Evolutionary conservation across 192 early-diverging fungal genomes (phyloP), one percentile per base, ranked within the genome.

Genomic region (Podila verticillata): DNA sequence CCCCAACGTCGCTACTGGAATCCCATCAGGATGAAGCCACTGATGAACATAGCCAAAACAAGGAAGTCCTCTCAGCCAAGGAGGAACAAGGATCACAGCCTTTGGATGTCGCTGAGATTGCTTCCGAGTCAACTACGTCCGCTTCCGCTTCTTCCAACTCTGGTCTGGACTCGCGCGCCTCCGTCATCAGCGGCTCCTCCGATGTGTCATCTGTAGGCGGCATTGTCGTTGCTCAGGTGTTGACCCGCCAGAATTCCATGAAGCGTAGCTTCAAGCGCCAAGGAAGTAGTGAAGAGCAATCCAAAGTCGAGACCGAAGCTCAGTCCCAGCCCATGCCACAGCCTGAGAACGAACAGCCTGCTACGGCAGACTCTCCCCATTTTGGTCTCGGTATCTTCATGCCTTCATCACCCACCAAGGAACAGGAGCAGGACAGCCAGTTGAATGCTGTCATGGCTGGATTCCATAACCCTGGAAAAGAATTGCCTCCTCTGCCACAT

Each of bases 211-310:
- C 77, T 4, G 77, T 72, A 0, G 77, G 65, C 0, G 75, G 75
- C 28, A 65, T 80, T 60, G 66, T 80, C 29, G 61, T 65, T 0
- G 77, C 77, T 12, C 77, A 80, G 32, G 61, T 80, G 22, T 32
- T 80, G 65, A 80, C 77, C 7, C 77, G 77, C n/a, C 77, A 80
- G 22, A 64, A 59, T 8, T 80, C 77, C 8, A 80, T 68, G 70
- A 72, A 61, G 26, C 61, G 62, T 26, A 72, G 64, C 59, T 72
- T 80, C 44, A 80, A 56, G 44, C 69, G 70, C 26, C 48, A 64
- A 8, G 34, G n/a, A 22, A 44, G 51, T n/a, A 54, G 22, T 54
- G 51, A 57, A 15, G 63, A 57, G 22, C 64, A 61, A 2, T 5
- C 26, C 20, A 63, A 58, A 7, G 48, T 51, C 12, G 35, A 57